phyloP scores from a whole-genome alignment of 768 basidiomycete genomes.

The Cystofilobasidium bisporidii region DNA sequence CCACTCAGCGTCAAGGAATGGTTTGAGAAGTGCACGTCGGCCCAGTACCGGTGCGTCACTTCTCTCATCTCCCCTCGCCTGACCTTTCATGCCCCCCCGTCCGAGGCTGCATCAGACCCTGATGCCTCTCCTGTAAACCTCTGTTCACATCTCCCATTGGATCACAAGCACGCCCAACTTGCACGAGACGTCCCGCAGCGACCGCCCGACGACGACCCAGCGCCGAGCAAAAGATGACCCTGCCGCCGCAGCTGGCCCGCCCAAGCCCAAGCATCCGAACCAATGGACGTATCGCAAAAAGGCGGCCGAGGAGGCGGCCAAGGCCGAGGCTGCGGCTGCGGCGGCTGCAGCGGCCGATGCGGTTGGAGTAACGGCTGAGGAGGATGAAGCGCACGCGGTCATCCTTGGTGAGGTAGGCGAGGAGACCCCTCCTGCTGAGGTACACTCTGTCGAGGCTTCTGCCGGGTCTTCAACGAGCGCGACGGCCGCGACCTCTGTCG shows the following conservation, averaged over 20 bases:
- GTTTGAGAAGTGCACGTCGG: constrained; percentile 35
- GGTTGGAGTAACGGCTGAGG: too few relatives aligned
- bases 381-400: too few relatives aligned
- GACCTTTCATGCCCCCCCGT: too few relatives aligned
- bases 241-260: background rate
- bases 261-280: constrained; percentile 3
- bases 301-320: background rate
- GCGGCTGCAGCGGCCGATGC: background rate
- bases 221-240: constrained; percentile 9
- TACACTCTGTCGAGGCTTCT: too few relatives aligned
- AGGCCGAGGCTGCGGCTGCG: background rate
- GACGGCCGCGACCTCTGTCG: background rate
- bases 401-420: too few relatives aligned
- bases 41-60: constrained; percentile 16
- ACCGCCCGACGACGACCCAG: constrained; percentile 16
- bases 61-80: background rate
- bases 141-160: too few relatives aligned
- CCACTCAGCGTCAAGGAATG: constrained; percentile 38
- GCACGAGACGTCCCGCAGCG: constrained; percentile 14
- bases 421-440: too few relatives aligned
- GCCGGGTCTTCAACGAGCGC: too few relatives aligned
- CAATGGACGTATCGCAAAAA: background rate
- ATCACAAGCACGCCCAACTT: constrained; percentile 17
- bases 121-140: too few relatives aligned
- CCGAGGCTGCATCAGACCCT: too few relatives aligned